Evolutionary conservation across 768 basidiomycete genomes (phyloP), one percentile per base, ranked within the genome.

Genomic region (Pholiota molesta): DNA sequence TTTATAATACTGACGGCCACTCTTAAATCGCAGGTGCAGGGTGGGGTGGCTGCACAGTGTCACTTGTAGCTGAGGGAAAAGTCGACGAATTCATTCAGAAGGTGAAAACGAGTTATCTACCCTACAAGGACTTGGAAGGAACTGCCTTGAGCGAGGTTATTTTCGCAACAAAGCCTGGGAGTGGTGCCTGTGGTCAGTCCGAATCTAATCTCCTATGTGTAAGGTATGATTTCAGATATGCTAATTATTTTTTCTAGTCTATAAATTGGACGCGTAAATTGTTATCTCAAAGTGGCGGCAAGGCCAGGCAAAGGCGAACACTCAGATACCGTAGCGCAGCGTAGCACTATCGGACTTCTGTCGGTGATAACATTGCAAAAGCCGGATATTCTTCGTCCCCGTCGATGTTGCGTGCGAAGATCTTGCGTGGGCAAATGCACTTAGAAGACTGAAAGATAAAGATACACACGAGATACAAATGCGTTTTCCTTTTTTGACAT

Each of bases 31-130:
- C 62, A 91, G 91, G 92, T 29, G 94, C 94, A 0, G 94, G 93
- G 3, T 97, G 94, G 94, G 95, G 95, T 39, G 94, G 94, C 5
- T 95, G 93, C 69, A 91, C 90, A 0, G 89, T 95, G 21, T 93
- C 91, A 7, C 82, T 95, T 19, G 88, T 95, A 16, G 81, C 85
- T 7, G 88, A 90, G 68, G 73, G 77, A 19, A 68, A 83, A 47
- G 90, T 91, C 2, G 80, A 83, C 0, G 62, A 68, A 8, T 95
- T 96, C 72, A 88, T 94, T 49, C 69, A 76, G 63, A 79, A 80
- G 65, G 76, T 95, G 17, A 83, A 79, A 69, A 75, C 75, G n/a
- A 75, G 74, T 4, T 95, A 94, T 71, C 74, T 71, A 17, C 84
- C 88, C n/a, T 94, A 91, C 73, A 76, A 77, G 63, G 78, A 74